Evolutionary conservation across 2,329 filamentous ascomycete genomes (phyloP).

Genomic region (Pseudocercospora cruenta): DNA sequence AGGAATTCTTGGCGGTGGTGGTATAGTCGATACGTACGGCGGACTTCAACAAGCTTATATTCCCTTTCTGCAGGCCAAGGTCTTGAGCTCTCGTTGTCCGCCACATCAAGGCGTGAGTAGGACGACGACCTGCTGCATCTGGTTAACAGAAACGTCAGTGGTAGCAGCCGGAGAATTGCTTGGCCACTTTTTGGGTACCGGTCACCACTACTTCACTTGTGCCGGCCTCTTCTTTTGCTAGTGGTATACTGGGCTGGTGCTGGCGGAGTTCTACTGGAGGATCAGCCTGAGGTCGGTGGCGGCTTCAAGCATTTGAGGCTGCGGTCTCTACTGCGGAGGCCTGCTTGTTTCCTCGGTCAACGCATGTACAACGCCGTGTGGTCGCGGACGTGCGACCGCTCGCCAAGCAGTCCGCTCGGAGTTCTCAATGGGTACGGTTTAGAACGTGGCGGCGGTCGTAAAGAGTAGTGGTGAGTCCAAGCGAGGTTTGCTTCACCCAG

Average conservation of each 20-base stretch:
- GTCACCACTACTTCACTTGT: neutral
- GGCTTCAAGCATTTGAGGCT: neutral
- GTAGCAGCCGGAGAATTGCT: neutral
- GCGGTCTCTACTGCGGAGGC: neutral
- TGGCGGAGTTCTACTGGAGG: neutral
- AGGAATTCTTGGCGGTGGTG: neutral
- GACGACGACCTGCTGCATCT: neutral
- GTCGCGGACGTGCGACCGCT: neutral
- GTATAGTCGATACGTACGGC: neutral
- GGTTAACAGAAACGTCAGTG: neutral
- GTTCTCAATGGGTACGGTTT: neutral
- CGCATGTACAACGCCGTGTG: neutral
- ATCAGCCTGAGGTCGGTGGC: neutral
- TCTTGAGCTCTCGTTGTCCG: conserved; percentile 9
- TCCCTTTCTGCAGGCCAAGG: conserved; percentile 7
- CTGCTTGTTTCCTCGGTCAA: neutral
- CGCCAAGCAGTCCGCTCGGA: neutral
- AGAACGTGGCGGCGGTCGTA: neutral
- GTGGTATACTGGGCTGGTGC: neutral
- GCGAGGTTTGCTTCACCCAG: neutral
- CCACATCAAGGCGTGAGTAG: neutral
- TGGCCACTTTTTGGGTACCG: neutral
- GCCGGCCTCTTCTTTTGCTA: neutral
- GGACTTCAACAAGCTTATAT: conserved; percentile 6
- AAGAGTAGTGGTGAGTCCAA: neutral